Evolutionary conservation across 768 basidiomycete genomes (phyloP).

Genomic region (Podaxis rugospora): DNA sequence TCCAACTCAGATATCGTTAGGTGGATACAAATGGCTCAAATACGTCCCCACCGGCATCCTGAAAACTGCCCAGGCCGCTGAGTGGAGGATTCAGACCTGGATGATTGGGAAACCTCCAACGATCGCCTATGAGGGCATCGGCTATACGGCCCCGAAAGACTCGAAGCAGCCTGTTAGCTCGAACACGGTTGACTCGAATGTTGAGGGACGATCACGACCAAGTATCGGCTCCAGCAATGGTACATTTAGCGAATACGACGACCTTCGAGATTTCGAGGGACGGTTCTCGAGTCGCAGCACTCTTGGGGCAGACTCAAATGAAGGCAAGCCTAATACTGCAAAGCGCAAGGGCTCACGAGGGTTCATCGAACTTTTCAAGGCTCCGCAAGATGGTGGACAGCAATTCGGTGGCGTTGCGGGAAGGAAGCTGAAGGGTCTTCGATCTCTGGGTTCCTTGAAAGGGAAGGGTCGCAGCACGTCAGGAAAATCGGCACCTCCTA

Average conservation of each 20-base stretch:
- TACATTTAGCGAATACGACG: slow-evolving; percentile 83
- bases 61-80: slow-evolving; percentile 93
- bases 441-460: slow-evolving; percentile 80
- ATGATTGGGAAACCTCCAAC: slow-evolving; percentile 95
- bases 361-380: slow-evolving; percentile 62
- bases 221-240: slow-evolving; percentile 64
- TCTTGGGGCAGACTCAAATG: slow-evolving; percentile 40
- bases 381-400: slow-evolving; percentile 37
- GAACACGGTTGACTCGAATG: slow-evolving; percentile 25
- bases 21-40: slow-evolving; percentile 93
- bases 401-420: slow-evolving; percentile 23
- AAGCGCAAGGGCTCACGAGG: slow-evolving; percentile 63
- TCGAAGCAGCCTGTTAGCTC: slow-evolving; percentile 16
- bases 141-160: slow-evolving; percentile 51
- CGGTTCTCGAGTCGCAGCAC: slow-evolving; percentile 81
- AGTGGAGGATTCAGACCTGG: slow-evolving; percentile 97
- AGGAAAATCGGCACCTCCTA: slow-evolving; percentile 37
- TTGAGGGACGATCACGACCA: slow-evolving; percentile 50
- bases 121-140: slow-evolving; percentile 81
- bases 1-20: slow-evolving; percentile 29
- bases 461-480: slow-evolving; percentile 37
- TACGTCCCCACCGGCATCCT: slow-evolving; percentile 92
- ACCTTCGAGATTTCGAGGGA: slow-evolving; percentile 82
- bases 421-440: slow-evolving; percentile 66
- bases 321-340: slow-evolving; percentile 20